Evolutionary conservation across 2,329 filamentous ascomycete genomes (phyloP).

Genomic region (Zymoseptoria ardabiliae): DNA sequence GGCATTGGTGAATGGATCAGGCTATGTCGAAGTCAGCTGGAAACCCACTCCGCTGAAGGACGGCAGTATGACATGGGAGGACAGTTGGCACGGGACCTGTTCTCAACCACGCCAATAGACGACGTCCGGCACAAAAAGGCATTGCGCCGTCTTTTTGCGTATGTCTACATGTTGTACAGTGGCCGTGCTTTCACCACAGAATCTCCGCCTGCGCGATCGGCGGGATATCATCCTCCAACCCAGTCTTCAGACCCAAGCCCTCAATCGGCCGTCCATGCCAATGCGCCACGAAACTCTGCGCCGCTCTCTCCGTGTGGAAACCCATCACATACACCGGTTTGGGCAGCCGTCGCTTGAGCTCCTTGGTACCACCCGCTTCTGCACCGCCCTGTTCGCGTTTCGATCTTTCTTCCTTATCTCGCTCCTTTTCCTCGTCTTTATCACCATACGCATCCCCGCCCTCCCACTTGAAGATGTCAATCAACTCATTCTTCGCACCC

Average conservation of each 20-base stretch:
- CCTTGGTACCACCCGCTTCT: slow-evolving; percentile 17
- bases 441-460: slow-evolving; percentile 3
- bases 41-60: background rate
- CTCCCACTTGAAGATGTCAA: slow-evolving; percentile 24
- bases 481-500: slow-evolving; percentile 18
- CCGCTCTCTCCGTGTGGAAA: slow-evolving; percentile 49
- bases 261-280: slow-evolving; percentile 47
- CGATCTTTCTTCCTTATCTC: slow-evolving; percentile 7
- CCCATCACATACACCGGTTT: slow-evolving; percentile 40
- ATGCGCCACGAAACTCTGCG: slow-evolving; percentile 43
- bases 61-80: too few relatives aligned
- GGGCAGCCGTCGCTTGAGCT: slow-evolving; percentile 39
- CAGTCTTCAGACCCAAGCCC: slow-evolving; percentile 11
- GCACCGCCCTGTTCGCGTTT: slow-evolving; percentile 1
- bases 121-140: too few relatives aligned
- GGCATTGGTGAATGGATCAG: background rate
- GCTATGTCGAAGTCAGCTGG: background rate
- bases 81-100: too few relatives aligned
- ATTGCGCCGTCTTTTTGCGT: background rate
- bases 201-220: slow-evolving; percentile 41
- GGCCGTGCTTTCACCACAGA: slow-evolving; percentile 36
- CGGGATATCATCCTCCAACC: slow-evolving; percentile 30
- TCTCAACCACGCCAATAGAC: too few relatives aligned
- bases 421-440: background rate
- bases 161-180: background rate